Conservation (phyloP, 2,329 filamentous ascomycete species). For the Diatrype stigma region DNA sequence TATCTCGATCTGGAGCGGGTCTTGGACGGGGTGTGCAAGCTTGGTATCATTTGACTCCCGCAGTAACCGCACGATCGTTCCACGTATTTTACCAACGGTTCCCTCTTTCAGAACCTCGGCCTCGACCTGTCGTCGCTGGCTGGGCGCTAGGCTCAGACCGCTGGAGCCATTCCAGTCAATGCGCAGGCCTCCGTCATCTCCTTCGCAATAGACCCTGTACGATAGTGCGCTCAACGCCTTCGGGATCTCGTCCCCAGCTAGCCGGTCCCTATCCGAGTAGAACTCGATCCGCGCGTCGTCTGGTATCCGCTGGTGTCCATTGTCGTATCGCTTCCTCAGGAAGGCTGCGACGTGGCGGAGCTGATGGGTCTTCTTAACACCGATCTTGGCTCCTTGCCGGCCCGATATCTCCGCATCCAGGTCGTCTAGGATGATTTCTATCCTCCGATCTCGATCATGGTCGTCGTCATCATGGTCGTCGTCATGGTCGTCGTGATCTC, state of each 20-base stretch:
- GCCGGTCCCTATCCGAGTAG: conserved; percentile 8
- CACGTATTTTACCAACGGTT: conserved; percentile 24
- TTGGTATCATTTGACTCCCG: conserved; percentile 3
- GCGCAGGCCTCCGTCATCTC: conserved; percentile 12
- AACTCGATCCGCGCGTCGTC: conserved; percentile 14
- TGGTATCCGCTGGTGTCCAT: conserved; percentile 1
- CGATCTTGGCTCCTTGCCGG: not conserved
- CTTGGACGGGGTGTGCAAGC: conserved; percentile 9
- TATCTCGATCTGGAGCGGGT: conserved; percentile 26
- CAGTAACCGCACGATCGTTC: conserved; percentile 18
- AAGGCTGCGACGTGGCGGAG: conserved; percentile 4
- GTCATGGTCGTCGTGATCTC: not conserved
- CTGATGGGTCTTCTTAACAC: not conserved
- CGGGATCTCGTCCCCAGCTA: conserved; percentile 13
- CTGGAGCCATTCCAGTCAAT: conserved; percentile 11
- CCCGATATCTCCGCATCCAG: not conserved
- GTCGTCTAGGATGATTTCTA: not conserved
- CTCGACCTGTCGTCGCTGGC: conserved; percentile 9
- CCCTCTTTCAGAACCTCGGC: conserved; percentile 19
- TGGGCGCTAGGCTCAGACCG: conserved; percentile 6
- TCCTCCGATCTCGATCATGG: not conserved
- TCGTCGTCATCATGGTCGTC: not conserved
- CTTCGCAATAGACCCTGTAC: conserved; percentile 15
- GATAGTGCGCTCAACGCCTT: conserved; percentile 5
- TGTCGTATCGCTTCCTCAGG: conserved; percentile 3